Evolutionary conservation across 345 rosid genomes (phyloP).

Genomic region (Ceriops tagal): DNA sequence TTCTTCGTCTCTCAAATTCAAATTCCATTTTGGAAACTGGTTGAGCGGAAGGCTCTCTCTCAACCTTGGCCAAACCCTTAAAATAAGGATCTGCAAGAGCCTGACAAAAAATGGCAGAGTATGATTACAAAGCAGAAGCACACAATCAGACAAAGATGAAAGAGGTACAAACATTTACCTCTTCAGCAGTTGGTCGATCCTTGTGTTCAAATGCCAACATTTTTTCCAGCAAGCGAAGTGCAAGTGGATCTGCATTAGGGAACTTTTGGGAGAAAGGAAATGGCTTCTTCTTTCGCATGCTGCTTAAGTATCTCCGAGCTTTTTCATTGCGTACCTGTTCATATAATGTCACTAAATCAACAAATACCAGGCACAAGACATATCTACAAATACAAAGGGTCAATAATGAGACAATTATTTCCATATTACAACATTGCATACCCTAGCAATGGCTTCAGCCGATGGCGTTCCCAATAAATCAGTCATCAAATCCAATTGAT

Average conservation of each 20-base stretch:
- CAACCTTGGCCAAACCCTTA: slow-evolving; percentile 84
- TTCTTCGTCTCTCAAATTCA: slow-evolving; percentile 93
- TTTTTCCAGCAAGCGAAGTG: slow-evolving; percentile 76
- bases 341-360: slow-evolving; percentile 24
- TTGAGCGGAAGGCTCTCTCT: slow-evolving; percentile 95
- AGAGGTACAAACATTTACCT: slow-evolving; percentile 37
- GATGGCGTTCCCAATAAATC: slow-evolving; percentile 93
- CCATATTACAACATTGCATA: slow-evolving; percentile 25
- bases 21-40: slow-evolving; percentile 96
- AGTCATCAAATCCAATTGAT: slow-evolving; percentile 92
- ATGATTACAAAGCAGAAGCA: slow-evolving; percentile 18
- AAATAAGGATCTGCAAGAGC: slow-evolving; percentile 97
- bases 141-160: neutral
- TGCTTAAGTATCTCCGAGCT: slow-evolving; percentile 90
- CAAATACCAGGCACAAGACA: neutral
- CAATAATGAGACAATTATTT: slow-evolving; percentile 9
- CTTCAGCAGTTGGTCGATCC: slow-evolving; percentile 90
- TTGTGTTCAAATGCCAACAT: slow-evolving; percentile 95
- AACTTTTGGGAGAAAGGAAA: slow-evolving; percentile 80
- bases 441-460: slow-evolving; percentile 90
- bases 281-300: slow-evolving; percentile 91
- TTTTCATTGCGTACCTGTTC: slow-evolving; percentile 91
- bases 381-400: neutral
- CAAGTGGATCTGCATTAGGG: slow-evolving; percentile 89
- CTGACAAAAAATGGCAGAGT: slow-evolving; percentile 34